Conservation (phyloP, 768 basidiomycete genomes). For the Leccinum variicolor region DNA sequence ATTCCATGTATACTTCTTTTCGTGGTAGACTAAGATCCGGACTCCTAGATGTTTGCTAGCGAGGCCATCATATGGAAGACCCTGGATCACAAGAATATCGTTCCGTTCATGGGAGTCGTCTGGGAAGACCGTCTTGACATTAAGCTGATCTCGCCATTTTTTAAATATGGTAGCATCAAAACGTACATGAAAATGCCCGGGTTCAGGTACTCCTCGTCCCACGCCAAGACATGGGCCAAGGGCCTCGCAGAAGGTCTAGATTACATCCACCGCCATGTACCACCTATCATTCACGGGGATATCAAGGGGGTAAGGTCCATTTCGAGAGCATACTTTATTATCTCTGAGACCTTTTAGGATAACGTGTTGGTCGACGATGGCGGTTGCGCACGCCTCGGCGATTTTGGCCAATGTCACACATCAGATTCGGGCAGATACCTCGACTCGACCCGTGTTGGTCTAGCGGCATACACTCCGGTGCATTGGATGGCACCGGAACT, state of each 20-base stretch:
- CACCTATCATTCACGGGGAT: slow-evolving; percentile 40
- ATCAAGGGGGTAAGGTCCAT: slow-evolving; percentile 33
- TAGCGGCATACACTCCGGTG: background rate
- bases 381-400: slow-evolving; percentile 18
- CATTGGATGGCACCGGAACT: slow-evolving; percentile 31
- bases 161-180: slow-evolving; percentile 18
- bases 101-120: slow-evolving; percentile 25
- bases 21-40: background rate
- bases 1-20: background rate
- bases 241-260: slow-evolving; percentile 21
- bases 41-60: slow-evolving; percentile 18
- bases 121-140: slow-evolving; percentile 4
- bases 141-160: slow-evolving; percentile 25
- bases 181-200: background rate
- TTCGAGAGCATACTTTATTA: background rate
- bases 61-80: slow-evolving; percentile 30
- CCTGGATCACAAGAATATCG: slow-evolving; percentile 26
- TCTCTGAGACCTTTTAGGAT: slow-evolving; percentile 13
- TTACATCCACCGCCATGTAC: slow-evolving; percentile 24
- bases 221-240: slow-evolving; percentile 7
- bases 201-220: background rate
- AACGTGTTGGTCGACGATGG: slow-evolving; percentile 21
- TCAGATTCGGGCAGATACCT: slow-evolving; percentile 22
- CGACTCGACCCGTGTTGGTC: slow-evolving; percentile 22
- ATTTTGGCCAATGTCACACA: slow-evolving; percentile 26